Conservation (phyloP, 2,329 filamentous ascomycete genomes). For the Colletotrichum limetticola region DNA sequence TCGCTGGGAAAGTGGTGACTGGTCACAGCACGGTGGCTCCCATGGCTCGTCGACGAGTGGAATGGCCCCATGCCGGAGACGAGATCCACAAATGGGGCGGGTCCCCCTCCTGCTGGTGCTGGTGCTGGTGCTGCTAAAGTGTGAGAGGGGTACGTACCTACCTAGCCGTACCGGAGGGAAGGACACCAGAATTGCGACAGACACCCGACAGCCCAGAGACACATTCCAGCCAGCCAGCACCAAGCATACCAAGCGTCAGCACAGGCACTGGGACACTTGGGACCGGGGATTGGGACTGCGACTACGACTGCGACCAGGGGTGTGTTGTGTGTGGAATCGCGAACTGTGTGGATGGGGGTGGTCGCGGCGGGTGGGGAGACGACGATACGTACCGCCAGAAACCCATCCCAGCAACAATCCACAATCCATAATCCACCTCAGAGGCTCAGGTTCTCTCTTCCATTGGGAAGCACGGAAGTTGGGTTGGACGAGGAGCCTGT, state of each 20-base stretch:
- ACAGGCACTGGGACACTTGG: conserved; percentile 16
- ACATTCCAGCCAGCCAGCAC: conserved; percentile 5
- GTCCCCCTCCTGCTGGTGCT: neutral
- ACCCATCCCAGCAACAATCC: neutral
- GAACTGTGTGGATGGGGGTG: neutral
- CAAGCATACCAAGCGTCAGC: conserved; percentile 18
- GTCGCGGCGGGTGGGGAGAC: too few species aligned
- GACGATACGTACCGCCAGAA: too few species aligned
- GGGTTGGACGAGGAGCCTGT: neutral
- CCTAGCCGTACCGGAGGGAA: conserved; percentile 6
- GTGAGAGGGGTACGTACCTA: conserved; percentile 5
- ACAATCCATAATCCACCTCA: too few species aligned
- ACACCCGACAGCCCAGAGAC: conserved; percentile 19
- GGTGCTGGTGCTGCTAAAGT: neutral
- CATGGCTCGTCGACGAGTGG: conserved; percentile 11
- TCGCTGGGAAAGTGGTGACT: conserved; percentile 24
- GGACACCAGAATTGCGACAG: conserved; percentile 14
- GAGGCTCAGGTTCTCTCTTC: neutral
- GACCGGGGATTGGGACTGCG: conserved; percentile 2
- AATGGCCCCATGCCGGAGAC: conserved; percentile 28
- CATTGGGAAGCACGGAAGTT: neutral
- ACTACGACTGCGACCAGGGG: neutral
- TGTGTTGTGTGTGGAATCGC: neutral
- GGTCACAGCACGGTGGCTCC: conserved; percentile 25
- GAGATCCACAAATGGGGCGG: conserved; percentile 2